Base-by-base conservation (phyloP, 331 rosid species). In the Quercus lobata region DNA sequence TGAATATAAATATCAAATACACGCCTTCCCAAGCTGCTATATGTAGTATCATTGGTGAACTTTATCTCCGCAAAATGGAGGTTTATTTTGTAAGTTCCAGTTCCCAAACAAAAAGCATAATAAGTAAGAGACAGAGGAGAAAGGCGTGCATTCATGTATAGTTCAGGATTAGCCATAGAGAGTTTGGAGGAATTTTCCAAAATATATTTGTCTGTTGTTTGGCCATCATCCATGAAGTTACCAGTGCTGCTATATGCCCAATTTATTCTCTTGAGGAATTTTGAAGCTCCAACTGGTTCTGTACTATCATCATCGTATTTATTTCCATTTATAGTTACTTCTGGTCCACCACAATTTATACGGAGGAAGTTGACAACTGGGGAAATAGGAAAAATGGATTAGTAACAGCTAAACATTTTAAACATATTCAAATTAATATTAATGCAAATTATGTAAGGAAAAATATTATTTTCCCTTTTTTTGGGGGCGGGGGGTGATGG, bases 41-140 rank as follows among this genome's bases (percentile, higher is more conserved):
- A 91, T 32, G 87, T 72, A 74, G 69, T 75, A 79, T 75, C 87
- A 81, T 80, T 76, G 1, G 86, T 80, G 78, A 94, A 94, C 84
- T 75, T 72, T 72, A 89, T 90, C 86, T 94, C 98, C 1, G 93
- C 94, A 78, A 94, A 94, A 83, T 92, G 92, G 69, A 90, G 96
- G 53, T 79, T 77, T 17, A 90, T 83, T 0, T 89, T 84, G 91
- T 94, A 94, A 79, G 37, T 78, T 80, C 97, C 98, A 82, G 81
- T 85, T 79, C 87, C 83, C 73, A 93, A 27, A 77, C 98, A 94
- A 69, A 71, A 89, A 10, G 85, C 98, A 60, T 89, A 94, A 53
- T 92, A 92, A 41, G 93, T 90, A 41, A 89, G 87, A 75, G 97
- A 89, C 74, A 89, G 81, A 5, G 98, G 90, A 53, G 94, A 94